phyloP scores from a whole-genome alignment of 1,284 basidiomycete species.

The Rhizopogon parksii region DNA sequence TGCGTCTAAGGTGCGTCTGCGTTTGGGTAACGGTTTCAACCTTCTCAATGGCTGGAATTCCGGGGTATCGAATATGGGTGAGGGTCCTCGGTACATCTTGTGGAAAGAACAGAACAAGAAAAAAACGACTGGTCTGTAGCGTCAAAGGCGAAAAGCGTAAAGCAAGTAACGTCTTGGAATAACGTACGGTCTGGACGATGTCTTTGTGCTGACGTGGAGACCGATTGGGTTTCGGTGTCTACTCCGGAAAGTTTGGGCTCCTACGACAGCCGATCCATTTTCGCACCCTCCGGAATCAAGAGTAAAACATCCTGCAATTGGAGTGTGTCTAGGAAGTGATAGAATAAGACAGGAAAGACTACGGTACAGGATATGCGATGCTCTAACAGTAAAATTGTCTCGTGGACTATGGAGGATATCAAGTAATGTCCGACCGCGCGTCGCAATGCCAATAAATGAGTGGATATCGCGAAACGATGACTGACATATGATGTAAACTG shows the following conservation, averaged over 20 bases:
- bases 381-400: constrained; percentile 56
- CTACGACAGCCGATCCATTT: constrained; percentile 8
- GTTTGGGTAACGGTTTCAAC: constrained; percentile 71
- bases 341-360: constrained; percentile 27
- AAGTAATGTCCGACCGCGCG: constrained; percentile 44
- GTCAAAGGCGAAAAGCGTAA: constrained; percentile 4
- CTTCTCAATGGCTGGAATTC: constrained; percentile 55
- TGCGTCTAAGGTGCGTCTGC: constrained; percentile 39
- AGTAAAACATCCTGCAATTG: neutral
- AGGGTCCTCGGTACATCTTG: constrained; percentile 35
- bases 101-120: constrained; percentile 3
- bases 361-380: constrained; percentile 55
- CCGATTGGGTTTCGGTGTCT: neutral
- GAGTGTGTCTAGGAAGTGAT: constrained; percentile 9
- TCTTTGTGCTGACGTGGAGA: constrained; percentile 15
- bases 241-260: neutral
- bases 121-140: constrained; percentile 8
- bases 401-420: constrained; percentile 44
- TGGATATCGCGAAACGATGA: constrained; percentile 51
- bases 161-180: neutral
- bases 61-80: constrained; percentile 54
- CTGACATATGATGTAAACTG: constrained; percentile 39
- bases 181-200: constrained; percentile 10
- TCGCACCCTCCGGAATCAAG: constrained; percentile 6
- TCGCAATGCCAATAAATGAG: constrained; percentile 43